Base-by-base conservation (phyloP, 1,139 yeast species). In the Protomyces lactucae-debilis region DNA sequence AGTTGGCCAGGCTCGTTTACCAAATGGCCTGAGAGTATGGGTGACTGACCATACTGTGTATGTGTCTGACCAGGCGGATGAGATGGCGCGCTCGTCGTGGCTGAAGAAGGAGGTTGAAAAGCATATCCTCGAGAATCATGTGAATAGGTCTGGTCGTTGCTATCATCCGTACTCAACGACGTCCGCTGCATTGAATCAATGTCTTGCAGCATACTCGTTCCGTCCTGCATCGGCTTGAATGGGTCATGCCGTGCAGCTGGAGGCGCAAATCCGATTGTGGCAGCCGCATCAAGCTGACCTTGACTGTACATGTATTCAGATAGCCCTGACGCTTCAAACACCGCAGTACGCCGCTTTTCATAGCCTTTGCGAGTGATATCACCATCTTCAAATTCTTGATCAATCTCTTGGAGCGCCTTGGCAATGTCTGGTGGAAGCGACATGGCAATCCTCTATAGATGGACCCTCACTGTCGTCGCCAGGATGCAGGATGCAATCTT, bases 331-430 rank as follows among this genome's bases (percentile, higher is more conserved):
- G 71, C 70, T 1, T 77, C 73, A 35, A 83, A 71, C n/a, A 83
- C 70, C 66, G 76, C 78, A 52, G 79, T 80, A 63, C 88, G 75
- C 67, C 83, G 84, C 69, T 82, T 85, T 53, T 78, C 76, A 71
- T 84, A 86, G 1, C 92, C 91, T 72, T 85, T 86, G 61, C 81
- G 84, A 0, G 91, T 86, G 65, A 86, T 76, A 66, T 84, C 85
- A 1, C 88, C 91, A 55, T 86, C 64, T 14, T 53, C 64, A 10
- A 60, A 28, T 23, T 55, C 59, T 25, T 60, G 55, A 8, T 60
- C 64, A 18, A 59, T 48, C 18, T 52, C 52, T 25, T 35, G 35
- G 21, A 60, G 59, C 10, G 64, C 64, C 35, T 32, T 35, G 8
- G 64, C 59, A 3, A 60, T 35, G 4, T 60, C 64, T 6, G 40